A percentile compares a stretch with the other conserved stretches of the same genome.
These are phyloP conservation scores for Prunus mira DNA, from an alignment of 306 rosid genomes.

Conservation along the genomic window DNA sequence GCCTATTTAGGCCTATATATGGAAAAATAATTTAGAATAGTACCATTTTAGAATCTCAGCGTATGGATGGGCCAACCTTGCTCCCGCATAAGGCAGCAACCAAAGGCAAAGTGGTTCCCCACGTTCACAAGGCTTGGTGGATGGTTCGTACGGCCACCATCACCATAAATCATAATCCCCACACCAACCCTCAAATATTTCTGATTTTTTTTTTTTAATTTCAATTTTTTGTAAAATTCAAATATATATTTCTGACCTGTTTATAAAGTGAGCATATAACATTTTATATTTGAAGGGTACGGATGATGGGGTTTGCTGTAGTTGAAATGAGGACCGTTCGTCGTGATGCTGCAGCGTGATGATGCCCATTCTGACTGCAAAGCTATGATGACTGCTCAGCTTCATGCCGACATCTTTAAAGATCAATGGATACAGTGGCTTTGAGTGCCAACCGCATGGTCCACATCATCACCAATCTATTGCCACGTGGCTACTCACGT, in stretches of 20 bases:
- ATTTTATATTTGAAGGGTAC: neutral
- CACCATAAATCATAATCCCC: neutral
- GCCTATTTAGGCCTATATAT: neutral
- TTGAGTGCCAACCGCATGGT: neutral
- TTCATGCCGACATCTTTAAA: slow-evolving; percentile 18
- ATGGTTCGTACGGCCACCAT: slow-evolving; percentile 15
- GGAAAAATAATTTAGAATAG: neutral
- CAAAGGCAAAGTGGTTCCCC: slow-evolving; percentile 14
- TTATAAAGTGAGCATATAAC: neutral
- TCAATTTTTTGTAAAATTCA: neutral
- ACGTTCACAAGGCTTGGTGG: neutral
- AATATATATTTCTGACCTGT: neutral
- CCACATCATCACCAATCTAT: slow-evolving; percentile 5
- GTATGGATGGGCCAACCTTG: neutral
- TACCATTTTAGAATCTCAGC: neutral
- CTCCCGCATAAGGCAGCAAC: slow-evolving; percentile 3
- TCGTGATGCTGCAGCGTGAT: neutral
- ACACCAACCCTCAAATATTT: neutral
- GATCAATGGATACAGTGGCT: neutral
- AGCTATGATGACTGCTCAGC: slow-evolving; percentile 18
- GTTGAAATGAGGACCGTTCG: neutral
- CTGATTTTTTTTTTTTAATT: neutral
- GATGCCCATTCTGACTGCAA: slow-evolving; percentile 12
- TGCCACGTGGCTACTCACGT: neutral
- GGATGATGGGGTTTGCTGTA: neutral